phyloP scores from a whole-genome alignment of 2,329 filamentous ascomycete species.

The Lasiodiplodia sp. region DNA sequence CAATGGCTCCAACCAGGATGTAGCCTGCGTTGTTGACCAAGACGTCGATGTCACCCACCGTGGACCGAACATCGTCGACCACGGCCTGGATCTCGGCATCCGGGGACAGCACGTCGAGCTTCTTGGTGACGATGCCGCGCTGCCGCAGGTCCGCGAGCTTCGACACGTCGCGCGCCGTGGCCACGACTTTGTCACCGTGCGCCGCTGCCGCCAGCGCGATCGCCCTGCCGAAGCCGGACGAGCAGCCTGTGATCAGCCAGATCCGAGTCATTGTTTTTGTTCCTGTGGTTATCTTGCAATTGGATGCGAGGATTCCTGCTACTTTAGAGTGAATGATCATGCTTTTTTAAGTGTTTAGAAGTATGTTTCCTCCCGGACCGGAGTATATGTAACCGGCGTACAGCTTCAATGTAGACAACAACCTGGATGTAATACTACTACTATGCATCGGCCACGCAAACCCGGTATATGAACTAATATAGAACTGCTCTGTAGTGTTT shows the following conservation, averaged over 20 bases:
- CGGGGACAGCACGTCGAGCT: conserved; percentile 73
- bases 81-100: conserved; percentile 74
- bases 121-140: conserved; percentile 62
- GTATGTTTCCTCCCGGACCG: too few relatives aligned
- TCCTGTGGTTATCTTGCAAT: neutral
- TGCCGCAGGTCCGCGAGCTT: neutral
- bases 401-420: too few relatives aligned
- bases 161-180: conserved; percentile 71
- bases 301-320: too few relatives aligned
- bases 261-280: neutral
- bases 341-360: too few relatives aligned
- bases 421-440: too few relatives aligned
- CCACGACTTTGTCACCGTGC: conserved; percentile 82
- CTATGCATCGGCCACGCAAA: too few relatives aligned
- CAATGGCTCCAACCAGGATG: neutral
- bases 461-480: too few relatives aligned
- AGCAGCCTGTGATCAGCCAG: conserved; percentile 83
- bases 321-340: too few relatives aligned
- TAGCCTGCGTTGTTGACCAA: conserved; percentile 92
- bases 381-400: too few relatives aligned
- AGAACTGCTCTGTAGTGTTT: too few relatives aligned
- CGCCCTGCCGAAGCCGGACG: conserved; percentile 85
- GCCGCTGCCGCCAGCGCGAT: conserved; percentile 82
- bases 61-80: conserved; percentile 74
- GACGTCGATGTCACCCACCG: conserved; percentile 87